phyloP scores from a whole-genome alignment of 2,329 filamentous ascomycete species.

The Alternaria conjuncta region DNA sequence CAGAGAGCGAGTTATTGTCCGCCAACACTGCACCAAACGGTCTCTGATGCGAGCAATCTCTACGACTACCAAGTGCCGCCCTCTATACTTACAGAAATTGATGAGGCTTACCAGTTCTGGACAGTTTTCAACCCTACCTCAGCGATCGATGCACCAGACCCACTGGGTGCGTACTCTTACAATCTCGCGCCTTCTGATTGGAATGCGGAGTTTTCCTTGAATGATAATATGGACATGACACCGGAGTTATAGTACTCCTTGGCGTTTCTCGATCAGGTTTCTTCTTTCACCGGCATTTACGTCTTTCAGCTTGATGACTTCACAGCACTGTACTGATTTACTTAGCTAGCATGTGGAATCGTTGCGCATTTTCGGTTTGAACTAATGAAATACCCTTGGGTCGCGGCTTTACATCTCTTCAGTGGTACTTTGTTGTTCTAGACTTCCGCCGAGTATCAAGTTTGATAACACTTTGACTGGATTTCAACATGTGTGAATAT shows the following conservation, averaged over 20 bases:
- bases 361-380: background rate
- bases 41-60: slow-evolving; percentile 11
- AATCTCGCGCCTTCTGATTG: slow-evolving; percentile 39
- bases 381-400: background rate
- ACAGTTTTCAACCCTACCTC: slow-evolving; percentile 40
- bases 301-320: background rate
- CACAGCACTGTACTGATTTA: background rate
- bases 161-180: slow-evolving; percentile 27
- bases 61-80: slow-evolving; percentile 20
- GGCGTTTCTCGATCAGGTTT: background rate
- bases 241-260: slow-evolving; percentile 9
- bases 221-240: slow-evolving; percentile 28
- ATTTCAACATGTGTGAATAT: background rate
- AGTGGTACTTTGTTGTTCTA: background rate
- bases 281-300: background rate
- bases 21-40: slow-evolving; percentile 9
- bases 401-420: background rate
- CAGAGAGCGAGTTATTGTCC: slow-evolving; percentile 34
- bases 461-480: background rate
- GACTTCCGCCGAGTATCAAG: background rate
- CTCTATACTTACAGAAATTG: slow-evolving; percentile 21
- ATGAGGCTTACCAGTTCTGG: slow-evolving; percentile 39
- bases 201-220: slow-evolving; percentile 42
- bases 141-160: slow-evolving; percentile 26
- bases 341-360: background rate